Percentiles rank a stretch among this genome's conserved stretches.
Conservation (phyloP, 2,329 filamentous ascomycete genomes). For the Dryadomyces quercivorus region DNA sequence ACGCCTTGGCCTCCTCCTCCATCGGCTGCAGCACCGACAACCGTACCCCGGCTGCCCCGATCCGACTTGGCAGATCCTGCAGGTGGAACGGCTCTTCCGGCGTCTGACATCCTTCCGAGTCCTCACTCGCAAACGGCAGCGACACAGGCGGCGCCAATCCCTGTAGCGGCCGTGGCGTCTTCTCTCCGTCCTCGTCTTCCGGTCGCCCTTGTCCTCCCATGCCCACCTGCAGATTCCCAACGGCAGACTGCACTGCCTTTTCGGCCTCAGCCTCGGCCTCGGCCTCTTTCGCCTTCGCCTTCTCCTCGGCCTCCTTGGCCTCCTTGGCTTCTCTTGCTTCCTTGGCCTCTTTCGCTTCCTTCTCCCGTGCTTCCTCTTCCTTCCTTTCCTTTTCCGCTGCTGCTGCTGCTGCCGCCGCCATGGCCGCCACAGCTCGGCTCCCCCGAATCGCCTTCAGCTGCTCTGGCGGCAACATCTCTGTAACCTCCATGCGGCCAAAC, state of each 20-base stretch:
- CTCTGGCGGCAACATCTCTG: constrained; percentile 45
- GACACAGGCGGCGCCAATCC: neutral
- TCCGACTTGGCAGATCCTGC: constrained; percentile 31
- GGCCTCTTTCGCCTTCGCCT: too few relatives aligned
- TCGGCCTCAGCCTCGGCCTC: neutral
- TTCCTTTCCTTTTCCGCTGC: neutral
- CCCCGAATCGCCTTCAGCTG: constrained; percentile 34
- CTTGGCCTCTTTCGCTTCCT: neutral
- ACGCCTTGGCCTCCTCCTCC: constrained; percentile 16
- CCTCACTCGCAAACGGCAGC: constrained; percentile 5
- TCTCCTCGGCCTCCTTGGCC: too few relatives aligned
- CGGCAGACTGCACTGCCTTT: neutral
- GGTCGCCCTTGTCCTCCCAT: neutral
- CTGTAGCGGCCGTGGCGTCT: neutral
- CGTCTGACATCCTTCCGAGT: constrained; percentile 23
- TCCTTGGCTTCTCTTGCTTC: neutral
- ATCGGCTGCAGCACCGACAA: constrained; percentile 17
- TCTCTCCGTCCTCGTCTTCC: neutral
- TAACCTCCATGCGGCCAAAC: constrained; percentile 42
- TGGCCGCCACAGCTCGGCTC: constrained; percentile 18
- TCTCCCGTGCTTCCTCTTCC: neutral
- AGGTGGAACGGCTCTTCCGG: constrained; percentile 38
- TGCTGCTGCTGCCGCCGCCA: neutral
- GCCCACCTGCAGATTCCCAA: neutral
- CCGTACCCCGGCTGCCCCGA: constrained; percentile 26